Conservation (phyloP, 2,329 filamentous ascomycete genomes). For the Trichophyton verrucosum region DNA sequence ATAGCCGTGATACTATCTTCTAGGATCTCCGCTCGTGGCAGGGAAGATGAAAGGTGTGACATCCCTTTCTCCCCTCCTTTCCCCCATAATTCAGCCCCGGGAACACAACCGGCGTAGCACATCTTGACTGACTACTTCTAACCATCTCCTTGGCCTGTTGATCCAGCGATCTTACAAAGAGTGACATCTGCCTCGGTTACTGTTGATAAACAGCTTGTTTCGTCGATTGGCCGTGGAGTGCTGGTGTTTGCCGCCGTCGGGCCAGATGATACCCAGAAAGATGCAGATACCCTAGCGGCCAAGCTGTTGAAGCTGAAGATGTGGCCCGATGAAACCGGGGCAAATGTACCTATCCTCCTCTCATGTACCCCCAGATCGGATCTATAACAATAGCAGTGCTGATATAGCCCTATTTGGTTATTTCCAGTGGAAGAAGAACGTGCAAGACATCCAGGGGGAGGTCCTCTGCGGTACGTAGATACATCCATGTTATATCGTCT, state of each 20-base stretch:
- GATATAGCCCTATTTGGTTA: neutral
- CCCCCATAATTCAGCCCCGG: neutral
- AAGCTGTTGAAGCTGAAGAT: conserved; percentile 84
- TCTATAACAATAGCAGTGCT: neutral
- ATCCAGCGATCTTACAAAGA: conserved; percentile 73
- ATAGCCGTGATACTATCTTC: neutral
- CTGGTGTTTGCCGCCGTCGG: conserved; percentile 86
- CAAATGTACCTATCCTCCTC: conserved; percentile 38
- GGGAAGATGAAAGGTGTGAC: conserved; percentile 1
- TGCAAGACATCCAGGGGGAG: conserved; percentile 79
- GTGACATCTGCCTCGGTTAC: conserved; percentile 93
- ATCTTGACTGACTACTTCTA: neutral
- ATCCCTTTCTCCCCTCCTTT: neutral
- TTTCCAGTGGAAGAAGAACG: conserved; percentile 75
- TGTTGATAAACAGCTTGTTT: conserved; percentile 80
- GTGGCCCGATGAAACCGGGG: conserved; percentile 72
- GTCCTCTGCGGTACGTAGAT: conserved; percentile 68
- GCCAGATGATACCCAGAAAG: conserved; percentile 78
- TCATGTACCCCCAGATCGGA: neutral
- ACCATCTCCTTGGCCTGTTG: neutral
- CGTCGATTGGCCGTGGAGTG: conserved; percentile 78
- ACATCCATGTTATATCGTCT: neutral
- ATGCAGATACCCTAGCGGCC: conserved; percentile 67
- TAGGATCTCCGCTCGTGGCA: neutral
- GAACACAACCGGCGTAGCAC: neutral